Percentiles rank a stretch among this genome's conserved stretches.
phyloP scores from a whole-genome alignment of 108 stramenopile species.

The Ochromonas danica region DNA sequence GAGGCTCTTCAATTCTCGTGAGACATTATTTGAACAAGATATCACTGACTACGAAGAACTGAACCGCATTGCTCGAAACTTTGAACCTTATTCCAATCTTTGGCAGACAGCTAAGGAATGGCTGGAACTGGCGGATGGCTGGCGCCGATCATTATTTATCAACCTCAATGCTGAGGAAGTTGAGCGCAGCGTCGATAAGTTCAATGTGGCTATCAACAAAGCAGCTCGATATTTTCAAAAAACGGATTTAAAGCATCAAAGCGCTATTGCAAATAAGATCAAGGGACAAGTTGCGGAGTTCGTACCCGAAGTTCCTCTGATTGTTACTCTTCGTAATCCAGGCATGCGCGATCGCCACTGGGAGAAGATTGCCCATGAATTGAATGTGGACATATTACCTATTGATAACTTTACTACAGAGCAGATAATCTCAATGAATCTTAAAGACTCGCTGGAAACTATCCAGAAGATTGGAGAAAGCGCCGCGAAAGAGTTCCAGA shows the following conservation, averaged over 20 bases:
- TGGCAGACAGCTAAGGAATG: constrained; percentile 61
- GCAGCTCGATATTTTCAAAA: constrained; percentile 56
- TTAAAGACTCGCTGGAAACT: constrained; percentile 46
- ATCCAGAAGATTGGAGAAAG: constrained; percentile 61
- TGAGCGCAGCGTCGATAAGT: constrained; percentile 47
- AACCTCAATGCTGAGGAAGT: constrained; percentile 56
- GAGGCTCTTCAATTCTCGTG: constrained; percentile 61
- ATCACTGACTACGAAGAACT: constrained; percentile 63
- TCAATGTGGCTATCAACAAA: constrained; percentile 52
- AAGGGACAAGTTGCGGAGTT: constrained; percentile 51
- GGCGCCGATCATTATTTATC: constrained; percentile 49
- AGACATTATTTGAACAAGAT: constrained; percentile 57
- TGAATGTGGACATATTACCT: constrained; percentile 35
- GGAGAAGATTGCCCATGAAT: constrained; percentile 39
- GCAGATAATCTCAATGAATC: constrained; percentile 52
- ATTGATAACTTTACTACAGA: constrained; percentile 56
- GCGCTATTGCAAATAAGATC: constrained; percentile 55
- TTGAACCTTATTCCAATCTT: constrained; percentile 63
- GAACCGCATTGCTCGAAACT: constrained; percentile 47
- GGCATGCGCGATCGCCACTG: constrained; percentile 58
- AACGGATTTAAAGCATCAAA: constrained; percentile 45
- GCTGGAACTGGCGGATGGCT: constrained; percentile 44
- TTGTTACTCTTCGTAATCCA: constrained; percentile 55
- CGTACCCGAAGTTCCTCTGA: constrained; percentile 53
- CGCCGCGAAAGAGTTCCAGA: constrained; percentile 68